Evolutionary conservation across 2,329 filamentous ascomycete genomes (phyloP).

Genomic region (Pseudocercospora fijiensis): DNA sequence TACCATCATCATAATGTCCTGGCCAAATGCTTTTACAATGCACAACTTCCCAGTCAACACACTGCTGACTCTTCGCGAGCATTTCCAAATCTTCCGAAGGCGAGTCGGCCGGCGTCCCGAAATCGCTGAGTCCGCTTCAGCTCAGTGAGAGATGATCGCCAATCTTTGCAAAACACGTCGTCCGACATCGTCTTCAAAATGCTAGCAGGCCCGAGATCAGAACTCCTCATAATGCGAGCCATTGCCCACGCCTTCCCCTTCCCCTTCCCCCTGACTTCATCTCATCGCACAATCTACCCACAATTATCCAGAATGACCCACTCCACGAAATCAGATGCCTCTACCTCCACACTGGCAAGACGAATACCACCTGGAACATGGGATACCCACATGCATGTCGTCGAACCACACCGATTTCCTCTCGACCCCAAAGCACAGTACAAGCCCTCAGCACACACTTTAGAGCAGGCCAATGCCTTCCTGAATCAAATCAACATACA

Average conservation of each 20-base stretch:
- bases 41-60: background rate
- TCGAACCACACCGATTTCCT: conserved; percentile 54
- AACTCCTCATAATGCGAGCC: too few species aligned
- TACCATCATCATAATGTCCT: background rate
- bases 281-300: background rate
- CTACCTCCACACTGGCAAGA: conserved; percentile 22
- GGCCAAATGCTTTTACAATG: background rate
- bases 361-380: conserved; percentile 51
- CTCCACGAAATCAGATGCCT: background rate
- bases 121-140: background rate
- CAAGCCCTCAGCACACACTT: conserved; percentile 50
- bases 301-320: background rate
- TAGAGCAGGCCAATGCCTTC: conserved; percentile 54
- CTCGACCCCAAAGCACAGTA: conserved; percentile 53
- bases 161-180: background rate
- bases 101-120: background rate
- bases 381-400: conserved; percentile 65
- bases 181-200: background rate
- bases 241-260: background rate
- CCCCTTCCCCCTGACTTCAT: background rate
- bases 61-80: background rate
- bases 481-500: conserved; percentile 52
- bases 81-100: background rate
- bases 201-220: background rate
- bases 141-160: background rate